Conservation (phyloP, 805 yeast species). For the Saturnispora quitensis region DNA sequence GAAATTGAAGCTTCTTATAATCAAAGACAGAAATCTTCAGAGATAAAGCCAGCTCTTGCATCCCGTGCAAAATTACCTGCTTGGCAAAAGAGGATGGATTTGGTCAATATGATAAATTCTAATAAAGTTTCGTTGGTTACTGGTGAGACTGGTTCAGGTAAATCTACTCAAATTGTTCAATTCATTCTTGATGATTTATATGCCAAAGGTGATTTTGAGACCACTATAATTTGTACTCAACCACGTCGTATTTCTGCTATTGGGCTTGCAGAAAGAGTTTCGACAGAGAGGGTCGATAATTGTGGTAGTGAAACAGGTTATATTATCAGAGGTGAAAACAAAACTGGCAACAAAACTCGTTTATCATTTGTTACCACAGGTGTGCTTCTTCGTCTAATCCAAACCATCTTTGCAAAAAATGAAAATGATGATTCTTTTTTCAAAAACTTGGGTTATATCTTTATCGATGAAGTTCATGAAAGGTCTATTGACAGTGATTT, state of each 20-base stretch:
- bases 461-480: constrained; percentile 96
- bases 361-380: constrained; percentile 90
- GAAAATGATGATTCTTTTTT: constrained; percentile 31
- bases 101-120: constrained; percentile 45
- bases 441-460: constrained; percentile 53
- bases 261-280: constrained; percentile 87
- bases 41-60: constrained; percentile 27
- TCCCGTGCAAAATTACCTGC: constrained; percentile 68
- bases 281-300: constrained; percentile 62
- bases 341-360: constrained; percentile 50
- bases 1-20: constrained; percentile 29
- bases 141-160: constrained; percentile 98
- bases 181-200: constrained; percentile 67
- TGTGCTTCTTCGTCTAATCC: constrained; percentile 79
- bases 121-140: constrained; percentile 71
- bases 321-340: constrained; percentile 82
- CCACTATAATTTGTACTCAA: constrained; percentile 78
- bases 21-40: constrained; percentile 9
- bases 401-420: constrained; percentile 32
- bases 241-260: constrained; percentile 94
- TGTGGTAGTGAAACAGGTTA: constrained; percentile 82
- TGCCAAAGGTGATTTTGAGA: constrained; percentile 36
- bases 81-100: constrained; percentile 54
- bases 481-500: constrained; percentile 87
- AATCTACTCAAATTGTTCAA: constrained; percentile 91